These are phyloP conservation scores for Suillus lakei DNA, from an alignment of 768 basidiomycete genomes.

Conservation along the genomic window DNA sequence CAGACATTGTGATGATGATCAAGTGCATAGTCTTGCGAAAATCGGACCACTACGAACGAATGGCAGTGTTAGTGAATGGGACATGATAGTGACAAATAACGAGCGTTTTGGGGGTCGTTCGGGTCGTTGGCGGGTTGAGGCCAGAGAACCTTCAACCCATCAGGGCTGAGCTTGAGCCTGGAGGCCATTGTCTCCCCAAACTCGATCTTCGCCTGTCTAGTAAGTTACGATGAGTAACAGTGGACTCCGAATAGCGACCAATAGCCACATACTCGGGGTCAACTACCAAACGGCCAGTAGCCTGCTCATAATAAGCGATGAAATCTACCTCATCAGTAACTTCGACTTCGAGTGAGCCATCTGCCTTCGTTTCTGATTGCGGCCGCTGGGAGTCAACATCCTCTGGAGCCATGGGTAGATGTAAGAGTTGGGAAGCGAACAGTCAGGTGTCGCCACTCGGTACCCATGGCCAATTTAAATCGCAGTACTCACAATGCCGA, in stretches of 20 bases:
- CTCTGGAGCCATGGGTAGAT: background rate
- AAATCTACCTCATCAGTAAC: constrained; percentile 36
- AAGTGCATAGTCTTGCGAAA: constrained; percentile 51
- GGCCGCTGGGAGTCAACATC: background rate
- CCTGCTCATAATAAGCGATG: constrained; percentile 52
- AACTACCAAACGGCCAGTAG: constrained; percentile 63
- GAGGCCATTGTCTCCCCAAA: constrained; percentile 52
- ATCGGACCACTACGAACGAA: constrained; percentile 46
- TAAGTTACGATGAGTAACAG: background rate
- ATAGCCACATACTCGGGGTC: constrained; percentile 56
- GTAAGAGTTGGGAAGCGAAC: constrained; percentile 4
- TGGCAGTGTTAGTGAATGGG: background rate
- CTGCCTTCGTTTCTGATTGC: background rate
- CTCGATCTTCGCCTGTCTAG: constrained; percentile 51
- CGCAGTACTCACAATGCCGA: background rate
- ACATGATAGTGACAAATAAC: constrained; percentile 13
- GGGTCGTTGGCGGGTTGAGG: constrained; percentile 56
- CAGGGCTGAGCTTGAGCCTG: constrained; percentile 48
- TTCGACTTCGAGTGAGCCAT: background rate
- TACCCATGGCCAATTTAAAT: background rate
- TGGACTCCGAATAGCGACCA: no score
- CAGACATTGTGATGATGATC: constrained; percentile 53
- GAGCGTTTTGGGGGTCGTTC: constrained; percentile 58
- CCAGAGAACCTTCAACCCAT: constrained; percentile 56
- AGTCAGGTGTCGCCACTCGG: background rate